Conservation (phyloP, 2,329 filamentous ascomycete species). For the Colletotrichum godetiae region DNA sequence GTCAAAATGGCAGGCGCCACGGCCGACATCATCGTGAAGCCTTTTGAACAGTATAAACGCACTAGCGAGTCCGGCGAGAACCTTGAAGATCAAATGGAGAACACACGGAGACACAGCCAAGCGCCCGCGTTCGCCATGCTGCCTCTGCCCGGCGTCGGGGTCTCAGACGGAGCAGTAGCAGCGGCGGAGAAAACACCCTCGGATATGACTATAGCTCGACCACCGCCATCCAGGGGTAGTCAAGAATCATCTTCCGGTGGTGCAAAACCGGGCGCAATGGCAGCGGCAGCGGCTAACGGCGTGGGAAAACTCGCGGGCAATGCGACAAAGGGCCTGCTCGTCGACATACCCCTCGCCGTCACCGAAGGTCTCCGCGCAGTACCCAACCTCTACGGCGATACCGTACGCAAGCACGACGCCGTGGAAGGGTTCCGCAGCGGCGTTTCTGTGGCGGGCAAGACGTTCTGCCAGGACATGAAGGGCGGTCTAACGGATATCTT, state of each 20-base stretch:
- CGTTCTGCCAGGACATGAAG: constrained; percentile 31
- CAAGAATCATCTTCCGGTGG: neutral
- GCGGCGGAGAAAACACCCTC: neutral
- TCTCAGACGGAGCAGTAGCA: neutral
- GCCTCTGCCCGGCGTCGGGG: constrained; percentile 23
- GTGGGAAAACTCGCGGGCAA: constrained; percentile 66
- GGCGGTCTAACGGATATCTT: constrained; percentile 35
- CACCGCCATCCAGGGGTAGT: constrained; percentile 4
- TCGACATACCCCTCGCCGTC: constrained; percentile 36
- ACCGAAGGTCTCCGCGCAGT: constrained; percentile 37
- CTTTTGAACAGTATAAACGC: constrained; percentile 23
- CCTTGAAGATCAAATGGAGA: neutral
- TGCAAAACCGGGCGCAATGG: constrained; percentile 15
- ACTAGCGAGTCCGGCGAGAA: constrained; percentile 7
- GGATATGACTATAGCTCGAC: too few relatives aligned
- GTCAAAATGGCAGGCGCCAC: constrained; percentile 28
- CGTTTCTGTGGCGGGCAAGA: constrained; percentile 32
- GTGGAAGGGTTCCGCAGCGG: constrained; percentile 35
- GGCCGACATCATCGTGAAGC: constrained; percentile 28
- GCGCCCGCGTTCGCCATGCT: constrained; percentile 26
- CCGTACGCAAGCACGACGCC: constrained; percentile 28
- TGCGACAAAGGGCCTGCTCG: constrained; percentile 70
- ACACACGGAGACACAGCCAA: constrained; percentile 8
- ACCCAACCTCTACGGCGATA: constrained; percentile 35
- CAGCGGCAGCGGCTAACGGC: constrained; percentile 53